phyloP scores from a whole-genome alignment of 2,329 filamentous ascomycete genomes.

The Colletotrichum sp. region DNA sequence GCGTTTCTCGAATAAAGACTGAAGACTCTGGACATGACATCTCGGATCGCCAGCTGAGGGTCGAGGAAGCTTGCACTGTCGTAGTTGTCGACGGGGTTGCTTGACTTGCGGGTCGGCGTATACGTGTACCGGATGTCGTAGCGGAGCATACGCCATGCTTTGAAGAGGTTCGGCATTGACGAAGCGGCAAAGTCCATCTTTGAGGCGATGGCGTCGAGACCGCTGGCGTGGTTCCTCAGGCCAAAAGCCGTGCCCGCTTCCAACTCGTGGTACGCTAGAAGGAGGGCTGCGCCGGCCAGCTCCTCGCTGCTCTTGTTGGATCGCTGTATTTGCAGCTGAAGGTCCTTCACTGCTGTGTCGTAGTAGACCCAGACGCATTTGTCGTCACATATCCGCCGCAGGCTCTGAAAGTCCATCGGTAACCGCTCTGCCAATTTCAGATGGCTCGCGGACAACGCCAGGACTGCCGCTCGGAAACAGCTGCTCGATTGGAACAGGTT shows the following conservation, averaged over 20 bases:
- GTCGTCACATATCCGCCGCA: not conserved
- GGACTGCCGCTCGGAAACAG: not conserved
- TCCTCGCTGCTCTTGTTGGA: not conserved
- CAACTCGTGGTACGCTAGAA: slow-evolving; percentile 8
- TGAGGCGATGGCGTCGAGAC: not conserved
- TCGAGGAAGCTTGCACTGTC: slow-evolving; percentile 1
- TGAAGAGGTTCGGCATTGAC: slow-evolving; percentile 1
- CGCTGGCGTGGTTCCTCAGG: not conserved
- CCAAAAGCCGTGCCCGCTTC: slow-evolving; percentile 1
- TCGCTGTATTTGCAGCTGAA: not conserved
- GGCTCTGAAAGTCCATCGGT: not conserved
- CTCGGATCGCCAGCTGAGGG: slow-evolving; percentile 2
- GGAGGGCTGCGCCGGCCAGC: slow-evolving; percentile 1
- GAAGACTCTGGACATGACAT: not conserved
- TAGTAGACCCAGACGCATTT: not conserved
- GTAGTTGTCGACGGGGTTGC: not conserved
- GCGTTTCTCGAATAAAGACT: not conserved
- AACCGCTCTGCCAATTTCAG: not conserved
- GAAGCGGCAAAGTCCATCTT: not conserved
- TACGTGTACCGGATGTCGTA: not conserved
- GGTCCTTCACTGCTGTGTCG: not conserved
- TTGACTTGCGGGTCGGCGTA: not conserved
- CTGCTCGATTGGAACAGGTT: not conserved
- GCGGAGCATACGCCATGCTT: slow-evolving; percentile 11
- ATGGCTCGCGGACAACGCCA: slow-evolving; percentile 7